Conservation (phyloP, 768 basidiomycete species). For the Boletales sp. region DNA sequence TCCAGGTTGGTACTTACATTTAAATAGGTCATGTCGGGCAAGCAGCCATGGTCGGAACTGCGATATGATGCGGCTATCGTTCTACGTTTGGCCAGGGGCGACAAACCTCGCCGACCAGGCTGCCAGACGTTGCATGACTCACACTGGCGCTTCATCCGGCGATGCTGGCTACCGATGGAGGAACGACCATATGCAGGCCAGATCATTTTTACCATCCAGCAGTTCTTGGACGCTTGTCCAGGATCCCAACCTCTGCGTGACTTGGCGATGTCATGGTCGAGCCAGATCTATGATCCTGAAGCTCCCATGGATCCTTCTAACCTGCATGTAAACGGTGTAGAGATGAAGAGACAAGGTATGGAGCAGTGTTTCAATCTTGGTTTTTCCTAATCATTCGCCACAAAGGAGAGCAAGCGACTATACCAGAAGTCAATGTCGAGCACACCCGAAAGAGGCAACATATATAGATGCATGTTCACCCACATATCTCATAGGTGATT, state of each 20-base stretch:
- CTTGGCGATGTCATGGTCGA: not conserved
- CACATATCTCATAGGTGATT: too few species aligned
- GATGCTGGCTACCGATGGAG: not conserved
- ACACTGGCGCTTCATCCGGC: constrained; percentile 5
- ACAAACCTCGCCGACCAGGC: constrained; percentile 3
- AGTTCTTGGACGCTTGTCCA: not conserved
- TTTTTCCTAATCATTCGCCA: too few species aligned
- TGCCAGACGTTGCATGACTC: not conserved
- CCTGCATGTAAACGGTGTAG: too few species aligned
- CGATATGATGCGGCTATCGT: not conserved
- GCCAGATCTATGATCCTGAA: not conserved
- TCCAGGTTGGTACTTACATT: rapidly evolving
- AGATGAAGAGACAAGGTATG: too few species aligned
- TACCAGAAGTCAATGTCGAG: too few species aligned
- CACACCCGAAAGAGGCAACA: too few species aligned
- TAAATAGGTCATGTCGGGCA: constrained; percentile 21
- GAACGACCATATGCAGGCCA: not conserved
- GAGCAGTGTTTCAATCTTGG: too few species aligned
- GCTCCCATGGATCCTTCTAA: too few species aligned
- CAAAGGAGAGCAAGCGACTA: too few species aligned
- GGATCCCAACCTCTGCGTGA: not conserved
- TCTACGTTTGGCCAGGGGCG: constrained; percentile 3
- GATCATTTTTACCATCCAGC: not conserved
- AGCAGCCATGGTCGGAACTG: constrained; percentile 12
- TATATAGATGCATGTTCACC: too few species aligned